A percentile compares a stretch with the other conserved stretches of the same genome.
phyloP scores from a whole-genome alignment of 1,284 basidiomycete genomes.

The Pseudozyma hubeiensis region DNA sequence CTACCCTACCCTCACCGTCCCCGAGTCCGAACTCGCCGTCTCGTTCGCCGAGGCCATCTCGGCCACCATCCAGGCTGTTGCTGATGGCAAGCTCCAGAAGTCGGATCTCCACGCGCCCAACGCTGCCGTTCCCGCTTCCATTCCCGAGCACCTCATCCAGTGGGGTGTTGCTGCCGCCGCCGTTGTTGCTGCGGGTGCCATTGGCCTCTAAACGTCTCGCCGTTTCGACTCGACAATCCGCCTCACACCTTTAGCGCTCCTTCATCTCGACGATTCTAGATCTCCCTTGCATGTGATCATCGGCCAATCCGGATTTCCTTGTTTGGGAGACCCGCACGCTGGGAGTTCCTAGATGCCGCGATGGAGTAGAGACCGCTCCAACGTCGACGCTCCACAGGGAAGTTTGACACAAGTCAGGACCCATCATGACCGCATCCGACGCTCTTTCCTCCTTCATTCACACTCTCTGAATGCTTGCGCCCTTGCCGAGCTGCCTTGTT shows the following conservation, averaged over 20 bases:
- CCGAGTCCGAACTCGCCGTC: constrained; percentile 27
- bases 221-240: not conserved
- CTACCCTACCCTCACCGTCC: constrained; percentile 63
- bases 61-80: constrained; percentile 44
- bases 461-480: not conserved
- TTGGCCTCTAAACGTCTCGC: constrained; percentile 52
- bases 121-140: constrained; percentile 37
- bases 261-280: not conserved
- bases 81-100: constrained; percentile 33
- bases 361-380: constrained; percentile 6
- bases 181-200: constrained; percentile 61
- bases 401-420: not conserved
- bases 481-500: not conserved
- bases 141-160: constrained; percentile 36
- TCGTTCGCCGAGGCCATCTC: constrained; percentile 49
- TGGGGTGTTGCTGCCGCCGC: constrained; percentile 54
- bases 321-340: not conserved
- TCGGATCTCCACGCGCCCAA: constrained; percentile 37
- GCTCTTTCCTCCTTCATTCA: not conserved
- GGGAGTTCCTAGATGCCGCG: not conserved
- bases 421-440: constrained; percentile 1
- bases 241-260: constrained; percentile 19
- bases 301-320: not conserved
- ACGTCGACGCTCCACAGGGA: not conserved
- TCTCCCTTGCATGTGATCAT: not conserved